Conservation (phyloP, 352 stramenopile species). For the Pythium sp. region DNA sequence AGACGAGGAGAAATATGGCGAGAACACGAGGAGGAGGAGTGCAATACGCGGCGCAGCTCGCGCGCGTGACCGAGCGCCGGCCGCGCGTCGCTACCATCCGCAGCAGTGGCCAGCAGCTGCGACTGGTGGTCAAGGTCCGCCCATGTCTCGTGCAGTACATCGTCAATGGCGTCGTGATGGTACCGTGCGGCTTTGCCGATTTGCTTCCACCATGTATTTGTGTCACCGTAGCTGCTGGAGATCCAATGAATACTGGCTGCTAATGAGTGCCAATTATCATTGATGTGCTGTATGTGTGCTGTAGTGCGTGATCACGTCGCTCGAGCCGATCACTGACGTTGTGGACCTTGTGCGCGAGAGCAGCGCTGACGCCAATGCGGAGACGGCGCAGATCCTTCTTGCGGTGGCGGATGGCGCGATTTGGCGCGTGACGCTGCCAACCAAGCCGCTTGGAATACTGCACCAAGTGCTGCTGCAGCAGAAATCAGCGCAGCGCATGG, state of each 20-base stretch:
- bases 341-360: conserved; percentile 14
- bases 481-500: neutral
- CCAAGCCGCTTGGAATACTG: conserved; percentile 1
- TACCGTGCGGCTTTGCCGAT: conserved; percentile 14
- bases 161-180: conserved; percentile 37
- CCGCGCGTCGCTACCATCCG: conserved; percentile 28
- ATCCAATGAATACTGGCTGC: neutral
- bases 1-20: neutral
- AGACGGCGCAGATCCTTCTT: conserved; percentile 27
- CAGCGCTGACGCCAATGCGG: neutral
- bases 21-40: neutral
- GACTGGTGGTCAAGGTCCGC: conserved; percentile 41
- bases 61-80: conserved; percentile 33
- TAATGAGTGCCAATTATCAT: neutral
- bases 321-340: conserved; percentile 36
- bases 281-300: neutral
- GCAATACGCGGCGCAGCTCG: conserved; percentile 29
- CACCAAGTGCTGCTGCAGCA: conserved; percentile 16
- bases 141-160: conserved; percentile 47
- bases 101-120: neutral
- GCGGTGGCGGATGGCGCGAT: conserved; percentile 36
- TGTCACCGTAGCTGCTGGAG: neutral
- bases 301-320: conserved; percentile 44
- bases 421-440: conserved; percentile 46
- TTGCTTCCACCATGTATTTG: neutral